These are phyloP conservation scores for Penicilliopsis zonata DNA, from an alignment of 495 filamentous ascomycete species.

Conservation along the genomic window DNA sequence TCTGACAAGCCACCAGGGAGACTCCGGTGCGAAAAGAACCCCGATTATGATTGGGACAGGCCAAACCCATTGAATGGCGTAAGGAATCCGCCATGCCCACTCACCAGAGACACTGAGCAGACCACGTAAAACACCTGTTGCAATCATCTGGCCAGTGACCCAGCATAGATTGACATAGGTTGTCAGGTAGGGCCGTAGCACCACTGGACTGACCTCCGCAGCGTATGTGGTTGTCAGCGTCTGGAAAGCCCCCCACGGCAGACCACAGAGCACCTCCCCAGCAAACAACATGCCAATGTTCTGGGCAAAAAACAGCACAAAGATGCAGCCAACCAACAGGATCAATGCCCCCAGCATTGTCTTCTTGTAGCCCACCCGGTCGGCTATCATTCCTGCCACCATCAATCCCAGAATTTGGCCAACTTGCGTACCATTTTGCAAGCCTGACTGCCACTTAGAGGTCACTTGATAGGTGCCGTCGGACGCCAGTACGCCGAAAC, in stretches of 20 bases:
- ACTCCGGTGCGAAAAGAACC: slow-evolving; percentile 47
- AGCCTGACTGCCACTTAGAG: slow-evolving; percentile 21
- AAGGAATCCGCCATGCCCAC: slow-evolving; percentile 42
- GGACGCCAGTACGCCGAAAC: slow-evolving; percentile 19
- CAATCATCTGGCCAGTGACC: slow-evolving; percentile 52
- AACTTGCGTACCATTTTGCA: slow-evolving; percentile 21
- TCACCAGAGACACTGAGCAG: slow-evolving; percentile 19
- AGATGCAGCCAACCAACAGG: slow-evolving; percentile 35
- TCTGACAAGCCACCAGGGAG: slow-evolving; percentile 52
- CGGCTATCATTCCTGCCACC: slow-evolving; percentile 33
- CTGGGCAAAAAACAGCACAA: slow-evolving; percentile 42
- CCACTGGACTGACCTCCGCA: slow-evolving; percentile 48
- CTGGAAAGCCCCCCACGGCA: slow-evolving; percentile 41
- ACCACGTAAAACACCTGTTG: slow-evolving; percentile 39
- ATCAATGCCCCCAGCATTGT: slow-evolving; percentile 29
- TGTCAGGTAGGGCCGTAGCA: slow-evolving; percentile 43
- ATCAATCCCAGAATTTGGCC: slow-evolving; percentile 24
- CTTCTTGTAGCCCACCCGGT: slow-evolving; percentile 30
- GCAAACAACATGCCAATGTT: slow-evolving; percentile 27
- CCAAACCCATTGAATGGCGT: slow-evolving; percentile 57
- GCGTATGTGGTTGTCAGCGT: slow-evolving; percentile 51
- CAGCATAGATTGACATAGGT: slow-evolving; percentile 55
- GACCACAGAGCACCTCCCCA: slow-evolving; percentile 31
- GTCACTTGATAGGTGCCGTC: slow-evolving; percentile 16
- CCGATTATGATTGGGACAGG: slow-evolving; percentile 44